Percentiles rank a stretch among this genome's conserved stretches.
Conservation (phyloP, 768 basidiomycete species). For the Hericium erinaceus region DNA sequence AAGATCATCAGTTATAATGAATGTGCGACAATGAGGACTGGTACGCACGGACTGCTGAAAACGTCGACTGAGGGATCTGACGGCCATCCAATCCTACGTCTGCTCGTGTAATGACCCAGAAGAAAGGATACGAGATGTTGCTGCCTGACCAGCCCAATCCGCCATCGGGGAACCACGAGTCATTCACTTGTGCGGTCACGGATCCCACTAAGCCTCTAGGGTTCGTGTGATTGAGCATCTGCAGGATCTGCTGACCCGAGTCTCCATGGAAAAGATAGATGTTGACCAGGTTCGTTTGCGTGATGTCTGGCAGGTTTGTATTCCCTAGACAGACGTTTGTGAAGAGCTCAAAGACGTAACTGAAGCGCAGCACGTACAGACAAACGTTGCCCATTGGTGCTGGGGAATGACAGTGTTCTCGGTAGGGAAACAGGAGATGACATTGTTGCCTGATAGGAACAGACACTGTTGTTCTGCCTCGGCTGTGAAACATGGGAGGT, state of each 20-base stretch:
- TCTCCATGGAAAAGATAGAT: conserved; percentile 74
- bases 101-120: conserved; percentile 65
- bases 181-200: conserved; percentile 51
- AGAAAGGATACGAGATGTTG: conserved; percentile 60
- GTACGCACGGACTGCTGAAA: conserved; percentile 74
- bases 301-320: conserved; percentile 54
- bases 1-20: conserved; percentile 10
- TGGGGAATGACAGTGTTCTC: conserved; percentile 50
- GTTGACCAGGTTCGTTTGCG: conserved; percentile 56
- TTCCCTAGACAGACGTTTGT: conserved; percentile 48
- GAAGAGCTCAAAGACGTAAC: conserved; percentile 8
- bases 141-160: conserved; percentile 37
- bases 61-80: conserved; percentile 59
- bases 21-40: background rate
- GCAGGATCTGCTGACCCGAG: conserved; percentile 40
- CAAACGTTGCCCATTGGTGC: conserved; percentile 64
- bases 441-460: conserved; percentile 52
- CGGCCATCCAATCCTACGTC: conserved; percentile 48
- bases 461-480: conserved; percentile 42
- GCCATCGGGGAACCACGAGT: conserved; percentile 60
- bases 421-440: conserved; percentile 72
- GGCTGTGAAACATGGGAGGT: conserved; percentile 14
- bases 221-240: conserved; percentile 31
- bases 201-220: conserved; percentile 47
- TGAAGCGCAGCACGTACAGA: conserved; percentile 50